Evolutionary conservation across 345 rosid species (phyloP), one percentile per base, ranked within the genome.

Genomic region (Heritiera fomes): DNA sequence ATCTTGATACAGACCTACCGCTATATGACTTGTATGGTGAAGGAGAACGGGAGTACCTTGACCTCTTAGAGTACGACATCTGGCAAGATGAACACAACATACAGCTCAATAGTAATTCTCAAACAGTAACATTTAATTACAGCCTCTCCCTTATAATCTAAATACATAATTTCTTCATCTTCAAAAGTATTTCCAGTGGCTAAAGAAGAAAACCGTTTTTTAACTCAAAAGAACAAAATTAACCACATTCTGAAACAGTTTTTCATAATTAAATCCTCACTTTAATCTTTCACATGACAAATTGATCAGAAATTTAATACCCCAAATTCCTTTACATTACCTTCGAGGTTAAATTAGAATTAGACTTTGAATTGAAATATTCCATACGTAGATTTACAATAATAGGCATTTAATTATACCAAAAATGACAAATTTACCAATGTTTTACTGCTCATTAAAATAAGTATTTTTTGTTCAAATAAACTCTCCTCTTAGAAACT

Each of bases 21-120:
- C 90, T 32, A 65, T 86, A 79, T 20, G 86, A 70, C 86, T 62
- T 75, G 83, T 75, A 76, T 10, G 94, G 90, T 1, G 97, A 90
- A 47, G 92, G 87, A 41, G 94, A 90, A 1, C 38, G 86, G 4
- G 94, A 90, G 73, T 93, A 89, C 78, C 90, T 88, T 47, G 91
- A 91, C 79, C 98, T 88, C 79, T 34, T 87, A 2, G 95, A 87
- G 86, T 89, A 90, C 2, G 97, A 89, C 98, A 95, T 95, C 98
- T 95, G 77, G 49, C 55, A 55, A 34, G 3, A 49, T 10, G 7
- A 32, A 64, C 17, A 1, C 28, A 38, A 58, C 1, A 40, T 4
- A 71, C 5, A 40, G 6, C 52, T 2, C 17, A 81, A 68, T 1
- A 61, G 3, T 4, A 67, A 5, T 28, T 7, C 49, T 6, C 4